Evolutionary conservation across 192 early-diverging fungal species (phyloP).

Genomic region (Coemansia sp.): DNA sequence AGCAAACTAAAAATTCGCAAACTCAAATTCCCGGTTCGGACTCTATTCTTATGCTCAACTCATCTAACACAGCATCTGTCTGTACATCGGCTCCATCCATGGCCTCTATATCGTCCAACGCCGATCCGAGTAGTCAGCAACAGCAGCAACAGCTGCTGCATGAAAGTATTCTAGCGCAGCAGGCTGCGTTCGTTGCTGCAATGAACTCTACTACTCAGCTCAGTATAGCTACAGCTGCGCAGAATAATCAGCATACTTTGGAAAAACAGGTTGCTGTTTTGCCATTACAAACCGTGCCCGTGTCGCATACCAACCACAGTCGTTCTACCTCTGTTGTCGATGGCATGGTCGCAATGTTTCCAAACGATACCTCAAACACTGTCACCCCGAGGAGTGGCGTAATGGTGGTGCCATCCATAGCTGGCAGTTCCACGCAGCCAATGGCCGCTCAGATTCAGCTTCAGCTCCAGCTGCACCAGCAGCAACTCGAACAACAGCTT

Average conservation of each 20-base stretch:
- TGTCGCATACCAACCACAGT: slow-evolving; percentile 24
- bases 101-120: not conserved
- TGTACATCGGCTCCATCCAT: slow-evolving; percentile 6
- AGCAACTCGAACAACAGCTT: slow-evolving; percentile 9
- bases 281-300: slow-evolving; percentile 8
- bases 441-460: slow-evolving; percentile 20
- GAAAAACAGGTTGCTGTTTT: not conserved
- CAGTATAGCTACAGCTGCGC: slow-evolving; percentile 1
- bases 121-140: not conserved
- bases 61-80: not conserved
- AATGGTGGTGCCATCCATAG: not conserved
- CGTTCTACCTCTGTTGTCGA: slow-evolving; percentile 35
- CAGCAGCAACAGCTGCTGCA: slow-evolving; percentile 8
- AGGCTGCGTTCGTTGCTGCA: slow-evolving; percentile 13
- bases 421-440: slow-evolving; percentile 7
- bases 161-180: slow-evolving; percentile 5
- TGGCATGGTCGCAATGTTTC: slow-evolving; percentile 32
- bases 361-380: slow-evolving; percentile 14
- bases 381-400: slow-evolving; percentile 22
- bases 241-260: not conserved
- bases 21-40: not conserved
- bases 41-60: slow-evolving; percentile 5
- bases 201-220: slow-evolving; percentile 11
- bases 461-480: slow-evolving; percentile 17
- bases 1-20: not conserved